Base-by-base conservation (phyloP, 352 stramenopile species). In the Phytophthora cactorum region DNA sequence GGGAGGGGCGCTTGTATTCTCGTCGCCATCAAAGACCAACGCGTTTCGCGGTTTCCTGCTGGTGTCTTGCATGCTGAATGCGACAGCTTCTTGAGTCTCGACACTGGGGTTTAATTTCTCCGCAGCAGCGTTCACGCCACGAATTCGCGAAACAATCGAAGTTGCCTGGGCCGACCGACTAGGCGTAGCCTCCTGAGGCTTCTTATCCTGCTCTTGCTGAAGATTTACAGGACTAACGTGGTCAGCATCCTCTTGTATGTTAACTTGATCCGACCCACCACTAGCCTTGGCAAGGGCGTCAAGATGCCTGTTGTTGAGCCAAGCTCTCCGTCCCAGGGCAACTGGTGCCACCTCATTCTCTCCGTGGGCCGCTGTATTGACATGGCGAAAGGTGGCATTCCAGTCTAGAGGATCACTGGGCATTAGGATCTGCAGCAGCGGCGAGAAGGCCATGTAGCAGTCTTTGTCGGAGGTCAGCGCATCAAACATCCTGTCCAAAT, bases 371-470 rank as follows among this genome's bases (percentile, higher is more conserved):
- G 22, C 22, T 12, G 36, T 43, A n/a, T 43, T 43, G 10, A 31
- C 45, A 2, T 46, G 34, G 38, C 46, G 56, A 34, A 82, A 66
- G 51, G 38, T 75, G 9, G 69, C 66, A 6, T 63, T 67, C 69
- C 73, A 80, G 49, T 78, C 63, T 25, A 78, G 63, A 11, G 73
- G 73, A 27, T 80, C 73, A 25, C 27, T 64, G 1, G 75, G 53
- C 50, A 84, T 57, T 0, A 77, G 51, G 5, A 86, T 59, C 49
- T 79, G 70, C n/a, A 86, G 57, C 17, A 86, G 67, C 22, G 70
- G 36, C 15, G 72, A 69, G 52, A 88, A 84, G 15, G 78, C 75
- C 10, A 69, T 41, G 41, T 82, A 73, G 52, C 79, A 88, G 52
- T 78, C 54, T n/a, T 58, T 41, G 1, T 65, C 72, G 11, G 63